phyloP scores from a whole-genome alignment of 202 grass and related monocot genomes.

The Cymbopogon flexuosus region DNA sequence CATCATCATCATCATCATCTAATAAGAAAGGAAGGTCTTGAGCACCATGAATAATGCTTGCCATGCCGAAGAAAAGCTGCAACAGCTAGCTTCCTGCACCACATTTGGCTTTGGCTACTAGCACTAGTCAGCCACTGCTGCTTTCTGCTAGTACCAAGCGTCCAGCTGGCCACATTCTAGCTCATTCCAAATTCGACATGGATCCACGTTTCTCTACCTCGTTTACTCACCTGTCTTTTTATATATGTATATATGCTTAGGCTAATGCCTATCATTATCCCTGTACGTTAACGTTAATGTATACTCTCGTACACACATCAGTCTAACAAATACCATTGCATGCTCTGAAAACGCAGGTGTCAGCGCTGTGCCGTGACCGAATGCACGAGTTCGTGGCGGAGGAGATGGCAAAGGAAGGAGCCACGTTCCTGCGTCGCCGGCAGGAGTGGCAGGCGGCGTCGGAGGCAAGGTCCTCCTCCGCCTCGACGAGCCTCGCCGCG shows the following conservation, averaged over 20 bases:
- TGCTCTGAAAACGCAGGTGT: constrained; percentile 32
- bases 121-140: background rate
- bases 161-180: constrained; percentile 20
- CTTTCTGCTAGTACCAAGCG: too few species aligned
- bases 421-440: background rate
- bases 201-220: background rate
- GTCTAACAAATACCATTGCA: too few species aligned
- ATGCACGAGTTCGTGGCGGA: constrained; percentile 66
- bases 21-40: too few species aligned
- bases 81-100: background rate
- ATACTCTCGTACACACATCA: too few species aligned
- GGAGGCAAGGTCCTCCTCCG: background rate
- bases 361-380: constrained; percentile 52
- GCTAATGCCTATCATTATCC: too few species aligned
- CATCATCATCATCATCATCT: background rate
- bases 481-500: background rate
- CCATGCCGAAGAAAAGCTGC: background rate
- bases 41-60: background rate
- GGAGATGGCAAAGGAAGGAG: constrained; percentile 38
- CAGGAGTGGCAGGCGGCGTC: background rate
- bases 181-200: background rate
- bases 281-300: too few species aligned
- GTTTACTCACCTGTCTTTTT: background rate
- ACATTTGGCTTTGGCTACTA: background rate
- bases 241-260: too few species aligned